phyloP scores from a whole-genome alignment of 768 basidiomycete genomes.

The Auriscalpium orientale region DNA sequence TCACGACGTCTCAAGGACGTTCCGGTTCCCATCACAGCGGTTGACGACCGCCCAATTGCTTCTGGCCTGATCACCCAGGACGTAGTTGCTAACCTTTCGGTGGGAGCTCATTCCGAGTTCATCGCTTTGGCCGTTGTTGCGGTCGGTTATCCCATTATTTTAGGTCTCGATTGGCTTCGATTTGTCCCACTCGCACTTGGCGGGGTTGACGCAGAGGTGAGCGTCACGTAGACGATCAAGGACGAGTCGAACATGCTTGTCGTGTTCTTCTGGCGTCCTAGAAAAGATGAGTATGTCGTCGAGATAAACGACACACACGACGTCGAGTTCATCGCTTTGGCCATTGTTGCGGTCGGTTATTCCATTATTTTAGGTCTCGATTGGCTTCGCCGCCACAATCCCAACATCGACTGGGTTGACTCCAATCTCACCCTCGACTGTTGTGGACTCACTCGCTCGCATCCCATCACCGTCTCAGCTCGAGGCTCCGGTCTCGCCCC shows the following conservation, averaged over 20 bases:
- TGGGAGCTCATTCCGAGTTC: conserved; percentile 23
- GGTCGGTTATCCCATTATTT: conserved; percentile 26
- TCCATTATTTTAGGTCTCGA: conserved; percentile 31
- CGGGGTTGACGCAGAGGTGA: conserved; percentile 22
- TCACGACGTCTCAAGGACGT: conserved; percentile 22
- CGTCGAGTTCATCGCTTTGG: conserved; percentile 22
- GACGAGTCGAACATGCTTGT: conserved; percentile 10
- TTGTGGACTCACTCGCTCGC: conserved; percentile 11
- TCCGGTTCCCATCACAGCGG: conserved; percentile 28
- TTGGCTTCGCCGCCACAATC: conserved; percentile 31
- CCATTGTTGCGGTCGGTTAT: conserved; percentile 24
- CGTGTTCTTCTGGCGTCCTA: conserved; percentile 9
- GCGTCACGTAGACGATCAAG: conserved; percentile 22
- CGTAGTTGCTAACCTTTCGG: conserved; percentile 22
- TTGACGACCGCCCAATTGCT: conserved; percentile 31
- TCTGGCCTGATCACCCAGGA: conserved; percentile 35
- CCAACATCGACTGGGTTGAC: conserved; percentile 26
- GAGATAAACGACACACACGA: not conserved
- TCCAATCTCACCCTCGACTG: conserved; percentile 21
- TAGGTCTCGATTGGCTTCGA: conserved; percentile 29
- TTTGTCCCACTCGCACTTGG: conserved; percentile 31
- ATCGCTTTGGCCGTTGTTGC: conserved; percentile 25
- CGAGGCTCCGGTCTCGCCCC: conserved; percentile 26
- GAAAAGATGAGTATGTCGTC: conserved; percentile 7
- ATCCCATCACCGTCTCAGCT: conserved; percentile 15